A percentile compares a stretch with the other conserved stretches of the same genome.
These are phyloP conservation scores for Berkeleyomyces rouxiae DNA, from an alignment of 2,329 filamentous ascomycete genomes.

Conservation along the genomic window DNA sequence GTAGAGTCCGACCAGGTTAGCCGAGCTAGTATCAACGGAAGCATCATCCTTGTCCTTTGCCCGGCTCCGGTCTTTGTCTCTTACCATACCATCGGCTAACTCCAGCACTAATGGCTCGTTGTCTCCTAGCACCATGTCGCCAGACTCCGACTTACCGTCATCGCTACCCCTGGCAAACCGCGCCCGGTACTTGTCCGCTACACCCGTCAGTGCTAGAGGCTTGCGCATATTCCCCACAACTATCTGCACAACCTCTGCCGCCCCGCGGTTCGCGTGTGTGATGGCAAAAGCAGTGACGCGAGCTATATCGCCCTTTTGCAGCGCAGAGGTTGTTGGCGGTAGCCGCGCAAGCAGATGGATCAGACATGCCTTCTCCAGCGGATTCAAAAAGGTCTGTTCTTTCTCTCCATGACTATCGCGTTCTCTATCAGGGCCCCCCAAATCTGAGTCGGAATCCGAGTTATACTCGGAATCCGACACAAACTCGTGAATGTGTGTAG, in stretches of 20 bases:
- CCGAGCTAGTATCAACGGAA: constrained; percentile 48
- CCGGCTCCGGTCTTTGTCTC: constrained; percentile 15
- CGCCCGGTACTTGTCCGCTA: constrained; percentile 34
- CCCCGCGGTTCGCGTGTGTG: constrained; percentile 65
- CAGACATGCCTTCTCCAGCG: constrained; percentile 68
- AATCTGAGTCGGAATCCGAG: constrained; percentile 47
- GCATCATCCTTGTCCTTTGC: constrained; percentile 22
- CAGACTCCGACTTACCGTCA: not conserved
- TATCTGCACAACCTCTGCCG: constrained; percentile 81
- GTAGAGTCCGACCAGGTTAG: constrained; percentile 68
- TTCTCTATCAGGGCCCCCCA: constrained; percentile 55
- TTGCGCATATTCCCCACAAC: constrained; percentile 66
- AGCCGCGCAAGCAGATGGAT: constrained; percentile 69
- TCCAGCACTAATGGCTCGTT: not conserved
- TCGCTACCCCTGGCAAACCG: not conserved
- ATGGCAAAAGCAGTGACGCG: constrained; percentile 79
- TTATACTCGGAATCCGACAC: constrained; percentile 73
- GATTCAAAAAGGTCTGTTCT: constrained; percentile 52
- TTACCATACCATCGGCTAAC: constrained; percentile 16
- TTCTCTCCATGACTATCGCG: constrained; percentile 20
- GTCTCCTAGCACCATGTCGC: not conserved
- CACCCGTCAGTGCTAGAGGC: constrained; percentile 52
- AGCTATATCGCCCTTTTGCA: constrained; percentile 74
- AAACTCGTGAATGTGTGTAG: constrained; percentile 59
- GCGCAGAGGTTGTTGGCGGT: constrained; percentile 54